These are phyloP conservation scores for Serendipita vermifera DNA, from an alignment of 768 basidiomycete species.

Conservation along the genomic window DNA sequence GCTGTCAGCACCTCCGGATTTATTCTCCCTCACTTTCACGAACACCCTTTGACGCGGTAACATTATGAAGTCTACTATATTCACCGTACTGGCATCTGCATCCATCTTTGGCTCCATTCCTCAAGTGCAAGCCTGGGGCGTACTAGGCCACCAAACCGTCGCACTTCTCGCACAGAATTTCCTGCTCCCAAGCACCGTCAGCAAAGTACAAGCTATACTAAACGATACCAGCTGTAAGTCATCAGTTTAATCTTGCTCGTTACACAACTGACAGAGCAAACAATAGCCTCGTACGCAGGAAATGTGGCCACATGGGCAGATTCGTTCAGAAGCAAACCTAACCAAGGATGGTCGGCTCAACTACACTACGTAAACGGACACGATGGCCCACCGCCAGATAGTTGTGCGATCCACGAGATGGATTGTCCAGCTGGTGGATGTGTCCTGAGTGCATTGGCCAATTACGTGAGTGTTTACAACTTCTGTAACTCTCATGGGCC, in stretches of 20 bases:
- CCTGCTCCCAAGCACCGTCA: background rate
- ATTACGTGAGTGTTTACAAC: background rate
- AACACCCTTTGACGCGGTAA: background rate
- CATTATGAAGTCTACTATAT: background rate
- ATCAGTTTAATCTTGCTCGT: too few relatives aligned
- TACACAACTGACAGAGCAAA: too few relatives aligned
- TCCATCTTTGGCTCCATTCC: background rate
- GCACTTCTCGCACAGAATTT: background rate
- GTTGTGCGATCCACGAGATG: slow-evolving; percentile 5
- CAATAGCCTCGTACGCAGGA: background rate
- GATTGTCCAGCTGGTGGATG: slow-evolving; percentile 3
- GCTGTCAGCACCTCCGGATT: background rate
- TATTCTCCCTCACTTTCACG: background rate
- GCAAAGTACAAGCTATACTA: background rate
- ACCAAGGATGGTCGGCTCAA: background rate
- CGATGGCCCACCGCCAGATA: background rate
- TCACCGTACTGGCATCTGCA: background rate
- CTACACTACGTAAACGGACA: background rate
- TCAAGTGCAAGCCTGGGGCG: background rate
- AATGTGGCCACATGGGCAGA: slow-evolving; percentile 6
- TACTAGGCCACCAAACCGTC: slow-evolving; percentile 6
- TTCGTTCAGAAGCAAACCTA: background rate
- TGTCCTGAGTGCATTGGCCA: background rate
- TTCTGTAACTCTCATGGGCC: background rate
- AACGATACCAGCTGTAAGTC: too few relatives aligned